Evolutionary conservation across 768 basidiomycete genomes (phyloP), one percentile per base, ranked within the genome.

Genomic region (Trametes gibbosa): DNA sequence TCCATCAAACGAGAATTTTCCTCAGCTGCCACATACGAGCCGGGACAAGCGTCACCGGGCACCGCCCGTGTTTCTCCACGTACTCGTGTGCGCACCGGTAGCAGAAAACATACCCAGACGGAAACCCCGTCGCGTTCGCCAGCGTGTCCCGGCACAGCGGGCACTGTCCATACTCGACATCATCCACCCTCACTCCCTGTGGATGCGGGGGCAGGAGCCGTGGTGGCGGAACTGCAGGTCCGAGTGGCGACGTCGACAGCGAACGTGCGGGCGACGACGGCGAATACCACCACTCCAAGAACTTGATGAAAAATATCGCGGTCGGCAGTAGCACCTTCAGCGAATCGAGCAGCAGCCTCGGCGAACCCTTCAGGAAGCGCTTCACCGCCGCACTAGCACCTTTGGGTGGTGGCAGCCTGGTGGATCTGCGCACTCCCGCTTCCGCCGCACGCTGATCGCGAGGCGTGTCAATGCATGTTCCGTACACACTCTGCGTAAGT

Each of bases 221-320:
- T 43, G 91, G 95, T 14, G 91, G 91, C 63, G 89, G 88, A 42
- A 92, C 80, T 1, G 83, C 78, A 27, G 87, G 90, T 7, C 86
- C 89, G 51, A 82, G 80, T 29, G 74, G 77, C 12, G 84, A 84
- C 32, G 79, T 78, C 9, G 84, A 80, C 53, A 91, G 74, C n/a
- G 84, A 84, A 40, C 86, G 84, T 17, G 90, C 91, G 3, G 90
- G 95, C 12, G 92, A 97, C 43, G 82, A 82, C 21, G 97, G 95
- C 4, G 94, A 95, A 69, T 98, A 98, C 95, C 96, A 99, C 95
- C 97, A 99, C 74, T 98, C 95, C 46, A 97, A 78, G 74, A 98
- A 95, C 73, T 95, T 96, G 77, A 99, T 79, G 70, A 92, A 90
- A 73, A 99, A 96, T 58, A 99, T 94, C 41, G 89, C 88, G 19